Evolutionary conservation across 441 rosid genomes (phyloP).

Genomic region (Lepidium campestre): DNA sequence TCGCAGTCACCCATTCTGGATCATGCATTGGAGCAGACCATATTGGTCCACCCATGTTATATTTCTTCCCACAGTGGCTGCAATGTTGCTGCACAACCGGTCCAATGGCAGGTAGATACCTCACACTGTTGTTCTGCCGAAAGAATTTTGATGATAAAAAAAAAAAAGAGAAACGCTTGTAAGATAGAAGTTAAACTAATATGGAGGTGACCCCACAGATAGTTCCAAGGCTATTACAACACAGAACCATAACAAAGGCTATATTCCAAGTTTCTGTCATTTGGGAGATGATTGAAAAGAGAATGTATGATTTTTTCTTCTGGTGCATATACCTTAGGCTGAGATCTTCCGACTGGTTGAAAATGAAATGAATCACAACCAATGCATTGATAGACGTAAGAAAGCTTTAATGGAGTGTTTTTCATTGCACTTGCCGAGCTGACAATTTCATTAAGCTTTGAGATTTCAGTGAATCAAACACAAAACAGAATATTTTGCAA

Average conservation of each 20-base stretch:
- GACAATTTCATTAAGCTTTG: constrained; percentile 8
- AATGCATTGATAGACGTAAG: constrained; percentile 80
- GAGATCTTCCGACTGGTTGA: constrained; percentile 75
- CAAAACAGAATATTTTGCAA: not conserved
- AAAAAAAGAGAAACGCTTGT: not conserved
- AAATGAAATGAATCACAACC: constrained; percentile 98
- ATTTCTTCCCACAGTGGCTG: constrained; percentile 79
- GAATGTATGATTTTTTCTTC: not conserved
- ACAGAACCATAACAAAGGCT: not conserved
- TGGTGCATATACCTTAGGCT: constrained; percentile 52
- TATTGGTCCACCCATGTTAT: constrained; percentile 88
- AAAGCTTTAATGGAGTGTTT: constrained; percentile 90
- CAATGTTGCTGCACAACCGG: constrained; percentile 79
- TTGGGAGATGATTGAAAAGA: not conserved
- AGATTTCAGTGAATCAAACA: constrained; percentile 3
- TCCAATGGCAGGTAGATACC: constrained; percentile 84
- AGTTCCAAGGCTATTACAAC: not conserved
- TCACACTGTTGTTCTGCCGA: constrained; percentile 64
- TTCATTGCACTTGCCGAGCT: constrained; percentile 94
- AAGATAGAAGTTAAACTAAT: not conserved
- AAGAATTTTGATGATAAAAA: not conserved
- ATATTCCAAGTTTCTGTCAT: not conserved
- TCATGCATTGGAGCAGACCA: constrained; percentile 95
- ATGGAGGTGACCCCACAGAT: not conserved
- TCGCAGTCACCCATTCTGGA: constrained; percentile 73